Conservation (phyloP, 345 rosid species). For the Fremontodendron californicum region DNA sequence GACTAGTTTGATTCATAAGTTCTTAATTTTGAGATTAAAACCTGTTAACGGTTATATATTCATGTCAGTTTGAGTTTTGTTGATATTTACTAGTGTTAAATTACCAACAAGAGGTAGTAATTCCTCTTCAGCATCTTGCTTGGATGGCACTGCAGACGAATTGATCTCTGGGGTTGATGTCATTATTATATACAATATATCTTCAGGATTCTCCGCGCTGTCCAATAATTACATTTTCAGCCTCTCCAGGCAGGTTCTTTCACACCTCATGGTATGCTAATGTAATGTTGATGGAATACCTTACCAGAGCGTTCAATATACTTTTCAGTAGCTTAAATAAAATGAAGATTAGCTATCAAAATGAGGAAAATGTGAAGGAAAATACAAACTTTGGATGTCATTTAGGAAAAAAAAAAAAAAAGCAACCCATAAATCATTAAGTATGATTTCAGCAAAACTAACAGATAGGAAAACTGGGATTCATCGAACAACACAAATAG, state of each 20-base stretch:
- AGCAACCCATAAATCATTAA: neutral
- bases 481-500: neutral
- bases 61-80: too few relatives aligned
- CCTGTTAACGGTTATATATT: too few relatives aligned
- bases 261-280: neutral
- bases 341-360: neutral
- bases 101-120: too few relatives aligned
- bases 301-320: neutral
- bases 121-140: too few relatives aligned
- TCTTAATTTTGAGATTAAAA: too few relatives aligned
- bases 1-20: neutral
- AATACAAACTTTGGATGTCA: neutral
- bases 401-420: neutral
- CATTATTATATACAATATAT: too few relatives aligned
- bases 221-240: neutral
- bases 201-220: too few relatives aligned
- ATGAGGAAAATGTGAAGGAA: neutral
- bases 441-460: neutral
- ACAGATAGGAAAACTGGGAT: neutral
- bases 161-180: neutral
- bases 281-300: neutral
- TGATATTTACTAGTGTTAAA: too few relatives aligned
- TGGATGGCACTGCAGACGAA: too few relatives aligned
- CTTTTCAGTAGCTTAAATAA: neutral
- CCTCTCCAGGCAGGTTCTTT: neutral